A percentile compares a stretch with the other conserved stretches of the same genome.
phyloP scores from a whole-genome alignment of 2,329 filamentous ascomycete genomes.

The Magnaporthales sp. region DNA sequence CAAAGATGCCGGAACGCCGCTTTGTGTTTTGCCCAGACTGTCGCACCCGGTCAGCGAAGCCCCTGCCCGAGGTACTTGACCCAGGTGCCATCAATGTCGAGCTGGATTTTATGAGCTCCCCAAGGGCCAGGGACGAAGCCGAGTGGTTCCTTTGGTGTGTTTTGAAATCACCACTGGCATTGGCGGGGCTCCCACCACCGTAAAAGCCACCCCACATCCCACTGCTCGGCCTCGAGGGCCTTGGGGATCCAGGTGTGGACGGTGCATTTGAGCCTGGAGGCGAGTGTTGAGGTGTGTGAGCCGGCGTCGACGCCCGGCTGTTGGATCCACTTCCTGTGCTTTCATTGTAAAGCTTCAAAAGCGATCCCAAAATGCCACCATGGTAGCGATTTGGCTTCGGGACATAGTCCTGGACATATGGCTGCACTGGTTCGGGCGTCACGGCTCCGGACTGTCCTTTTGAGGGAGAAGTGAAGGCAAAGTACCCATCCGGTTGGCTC shows the following conservation, averaged over 20 bases:
- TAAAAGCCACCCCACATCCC: not conserved
- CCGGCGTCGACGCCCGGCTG: constrained; percentile 29
- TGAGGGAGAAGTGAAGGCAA: constrained; percentile 19
- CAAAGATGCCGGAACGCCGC: not conserved
- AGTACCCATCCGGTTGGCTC: constrained; percentile 15
- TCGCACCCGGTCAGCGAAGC: constrained; percentile 24
- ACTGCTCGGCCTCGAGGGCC: constrained; percentile 4
- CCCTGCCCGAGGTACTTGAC: constrained; percentile 25
- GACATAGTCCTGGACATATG: constrained; percentile 55
- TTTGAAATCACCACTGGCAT: not conserved
- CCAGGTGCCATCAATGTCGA: constrained; percentile 35
- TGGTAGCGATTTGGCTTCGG: constrained; percentile 60
- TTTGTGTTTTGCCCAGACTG: not conserved
- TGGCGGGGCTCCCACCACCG: not conserved
- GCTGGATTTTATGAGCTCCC: constrained; percentile 31
- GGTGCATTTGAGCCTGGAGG: constrained; percentile 11
- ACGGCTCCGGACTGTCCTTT: constrained; percentile 16
- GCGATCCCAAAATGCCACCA: constrained; percentile 62
- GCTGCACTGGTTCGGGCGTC: constrained; percentile 39
- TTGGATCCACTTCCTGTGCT: constrained; percentile 19
- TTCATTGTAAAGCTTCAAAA: constrained; percentile 62
- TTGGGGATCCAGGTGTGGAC: not conserved
- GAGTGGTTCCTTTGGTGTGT: not conserved
- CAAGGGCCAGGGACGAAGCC: not conserved
- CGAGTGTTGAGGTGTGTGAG: constrained; percentile 31